Evolutionary conservation across 345 rosid genomes (phyloP), one percentile per base, ranked within the genome.

Genomic region (Moringa oleifera): DNA sequence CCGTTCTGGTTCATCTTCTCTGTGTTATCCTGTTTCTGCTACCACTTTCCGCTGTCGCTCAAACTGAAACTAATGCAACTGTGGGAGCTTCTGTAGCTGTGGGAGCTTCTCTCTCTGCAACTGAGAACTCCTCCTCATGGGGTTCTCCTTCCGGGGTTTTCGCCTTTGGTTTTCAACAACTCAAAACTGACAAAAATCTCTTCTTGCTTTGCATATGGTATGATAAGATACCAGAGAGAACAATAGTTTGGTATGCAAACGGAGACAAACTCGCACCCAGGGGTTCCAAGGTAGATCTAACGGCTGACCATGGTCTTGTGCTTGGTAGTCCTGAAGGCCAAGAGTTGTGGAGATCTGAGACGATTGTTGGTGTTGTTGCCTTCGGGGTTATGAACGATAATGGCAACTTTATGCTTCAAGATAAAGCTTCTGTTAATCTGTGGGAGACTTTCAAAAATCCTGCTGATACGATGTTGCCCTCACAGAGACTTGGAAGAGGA

Each of bases 371-470:
- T n/a, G n/a, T n/a, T n/a, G 78, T 69, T 53, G 24, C 83, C 25
- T 62, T 68, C 52, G 86, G 78, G 22, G 66, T 76, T 50, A 68
- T 85, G 76, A 81, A 75, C 18, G 82, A 85, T 54, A 63, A 59
- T 0, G 88, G 90, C 20, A 85, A 88, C 65, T 77, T 88, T 20
- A 82, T 71, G 33, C 66, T 80, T 6, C 59, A 57, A 16, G 36
- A 54, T 21, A 8, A n/a, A 25, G 68, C 55, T 2, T 63, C 63
- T 16, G 17, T 0, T 19, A n/a, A 6, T 37, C 0, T 85, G 58
- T 81, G 95, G 89, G 64, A 75, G 61, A 80, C 75, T 50, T 88
- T 81, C 61, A 64, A 23, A 24, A 0, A 72, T 13, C 89, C 91
- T 9, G 77, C 91, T 0, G 89, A 88, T 13, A 80, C 86, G 1